Evolutionary conservation across 2,329 filamentous ascomycete genomes (phyloP), one percentile per base, ranked within the genome.

Genomic region (Cephalotrichum gorgonifer): DNA sequence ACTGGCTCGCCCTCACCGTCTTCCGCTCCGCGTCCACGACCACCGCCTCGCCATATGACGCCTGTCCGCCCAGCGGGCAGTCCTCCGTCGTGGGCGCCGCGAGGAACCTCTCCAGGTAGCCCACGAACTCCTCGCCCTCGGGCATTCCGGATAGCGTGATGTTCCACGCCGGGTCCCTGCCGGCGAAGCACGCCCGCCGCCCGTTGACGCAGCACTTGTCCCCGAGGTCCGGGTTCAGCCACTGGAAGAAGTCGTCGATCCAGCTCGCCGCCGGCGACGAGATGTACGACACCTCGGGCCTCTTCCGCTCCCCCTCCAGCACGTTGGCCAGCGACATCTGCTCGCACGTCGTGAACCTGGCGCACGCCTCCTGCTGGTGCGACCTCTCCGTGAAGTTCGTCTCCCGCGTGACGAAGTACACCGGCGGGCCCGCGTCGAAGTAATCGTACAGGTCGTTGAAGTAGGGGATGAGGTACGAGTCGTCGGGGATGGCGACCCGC

Each of bases 381-480:
- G 70, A 60, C 28, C 88, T 77, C 52, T 86, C 69, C 0, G 91
- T 94, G 15, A 83, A 76, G 57, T 97, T 93, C 42, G 93, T 73
- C 44, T 85, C 78, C 20, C 83, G 81, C 3, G 90, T 88, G 43
- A 98, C 88, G 63, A 98, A 98, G 65, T 97, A 98, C 7, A 98
- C 89, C 0, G 93, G 93, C 44, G 93, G 91, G 0, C 93, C 94
- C 15, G 83, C 83, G 52, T 90, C 86, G 57, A 97, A 85, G 62
- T 98, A 98, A 52, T 82, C 81, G 63, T 96, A 95, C 27, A 98
- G 72, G 62, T 98, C 93, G 60, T 97, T 89, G 67, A 98, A 98
- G 65, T 95, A 98, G 9, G 86, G 81, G 53, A 98, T 95, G 46
- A 98, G 73, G 62, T 98, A 98, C 1, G 91, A 97, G 58, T 88